Conservation (phyloP, 352 stramenopile species). For the Phytophthora megakarya region DNA sequence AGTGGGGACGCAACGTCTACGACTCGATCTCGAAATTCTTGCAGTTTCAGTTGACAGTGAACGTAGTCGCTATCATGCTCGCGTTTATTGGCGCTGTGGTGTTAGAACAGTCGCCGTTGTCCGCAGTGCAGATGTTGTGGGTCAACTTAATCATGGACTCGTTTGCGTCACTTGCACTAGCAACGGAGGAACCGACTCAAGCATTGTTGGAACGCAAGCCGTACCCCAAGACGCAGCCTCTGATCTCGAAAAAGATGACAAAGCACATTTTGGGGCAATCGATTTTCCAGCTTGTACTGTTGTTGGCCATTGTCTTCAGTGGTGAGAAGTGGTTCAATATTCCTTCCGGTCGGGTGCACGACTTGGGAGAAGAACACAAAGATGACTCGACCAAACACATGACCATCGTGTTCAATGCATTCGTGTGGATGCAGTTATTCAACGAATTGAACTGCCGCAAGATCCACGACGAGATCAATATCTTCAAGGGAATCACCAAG, state of each 20-base stretch:
- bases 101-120: constrained; percentile 78
- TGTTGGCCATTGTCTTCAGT: constrained; percentile 84
- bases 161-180: constrained; percentile 93
- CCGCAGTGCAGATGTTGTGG: constrained; percentile 96
- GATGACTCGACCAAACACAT: constrained; percentile 86
- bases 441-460: constrained; percentile 67
- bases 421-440: constrained; percentile 95
- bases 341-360: constrained; percentile 35
- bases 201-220: constrained; percentile 88
- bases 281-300: constrained; percentile 87
- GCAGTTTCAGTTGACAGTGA: constrained; percentile 96
- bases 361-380: constrained; percentile 53
- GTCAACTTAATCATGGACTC: constrained; percentile 98
- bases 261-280: constrained; percentile 94
- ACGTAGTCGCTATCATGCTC: constrained; percentile 91
- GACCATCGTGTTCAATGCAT: constrained; percentile 96
- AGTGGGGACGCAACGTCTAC: constrained; percentile 96
- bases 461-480: constrained; percentile 95
- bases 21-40: constrained; percentile 97
- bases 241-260: constrained; percentile 94
- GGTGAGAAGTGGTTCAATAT: constrained; percentile 54
- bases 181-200: constrained; percentile 89
- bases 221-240: constrained; percentile 85
- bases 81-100: constrained; percentile 87
- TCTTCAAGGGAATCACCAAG: constrained; percentile 90